Evolutionary conservation across 2,329 filamentous ascomycete genomes (phyloP), one percentile per base, ranked within the genome.

Genomic region (Fusarium piperis): DNA sequence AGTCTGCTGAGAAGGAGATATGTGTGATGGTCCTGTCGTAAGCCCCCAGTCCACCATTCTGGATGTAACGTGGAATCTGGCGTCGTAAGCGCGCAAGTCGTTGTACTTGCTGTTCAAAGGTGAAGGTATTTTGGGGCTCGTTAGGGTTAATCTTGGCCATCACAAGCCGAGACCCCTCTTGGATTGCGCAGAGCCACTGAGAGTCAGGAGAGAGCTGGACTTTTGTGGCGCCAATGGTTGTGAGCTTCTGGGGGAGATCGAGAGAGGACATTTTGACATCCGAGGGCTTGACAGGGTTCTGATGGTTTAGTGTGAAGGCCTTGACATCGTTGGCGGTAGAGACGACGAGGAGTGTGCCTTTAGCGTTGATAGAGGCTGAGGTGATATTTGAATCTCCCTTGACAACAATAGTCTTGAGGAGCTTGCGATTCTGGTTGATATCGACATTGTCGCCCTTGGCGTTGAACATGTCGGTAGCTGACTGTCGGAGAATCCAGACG

Each of bases 371-470:
- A 33, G 90, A 81, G 30, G 90, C 93, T 32, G 91, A 93, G 32
- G 92, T 92, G 73, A 97, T 94, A 78, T 93, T 94, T 71, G 95
- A 93, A 71, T 97, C 94, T 32, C 94, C 92, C 76, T 88, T 87
- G 77, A 90, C 80, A 20, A 93, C 78, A 26, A 95, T 90, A 62
- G 90, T 92, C 64, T 91, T 92, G 33, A 94, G 85, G 10, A 94
- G 84, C 77, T 90, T 92, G 58, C 88, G 87, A 79, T 86, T 89
- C 68, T 85, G 86, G 71, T 85, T 86, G 68, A 83, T 80, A 70
- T 80, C 85, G 65, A 78, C 81, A 64, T 79, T 79, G 16, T 83
- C 82, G 11, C 81, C 81, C 41, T 79, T 76, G 20, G 76, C 74
- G 46, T 83, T 79, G 48, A 86, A 79, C 26, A 90, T 80, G 41